Base-by-base conservation (phyloP, 805 yeast genomes). In the Myxozyma lipomycoides region DNA sequence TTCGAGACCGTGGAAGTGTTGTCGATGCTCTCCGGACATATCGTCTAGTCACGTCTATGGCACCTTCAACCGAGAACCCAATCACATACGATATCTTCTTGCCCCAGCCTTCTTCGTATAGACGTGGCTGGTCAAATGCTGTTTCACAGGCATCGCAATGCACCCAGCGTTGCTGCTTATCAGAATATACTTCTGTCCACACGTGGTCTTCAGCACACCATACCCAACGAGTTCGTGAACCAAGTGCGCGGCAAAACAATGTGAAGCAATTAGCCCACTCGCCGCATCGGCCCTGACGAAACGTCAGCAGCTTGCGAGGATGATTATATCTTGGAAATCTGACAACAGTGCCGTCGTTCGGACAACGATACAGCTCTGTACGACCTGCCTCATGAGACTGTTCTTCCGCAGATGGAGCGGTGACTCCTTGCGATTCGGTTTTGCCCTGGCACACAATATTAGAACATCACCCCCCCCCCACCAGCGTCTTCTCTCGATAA, bases 131-230 rank as follows among this genome's bases (percentile, higher is more conserved):
- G 66, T 91, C 95, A 68, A 75, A 88, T 0, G 90, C 82, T 43
- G 80, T 83, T 61, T 90, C 98, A 65, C 98, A 91, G 6, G 87
- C 78, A 62, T 90, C 98, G 17, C 61, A 70, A 66, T 91, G 98
- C 18, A 90, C 74, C 97, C 98, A 91, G 48, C 88, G 68, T 40
- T 75, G 67, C 56, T 78, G 71, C 19, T 69, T 62, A 0, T 61
- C 65, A 1, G 95, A 85, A 64, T 79, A 90, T 61, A 84, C 83
- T 63, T 91, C 98, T 61, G 95, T 84, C 98, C 98, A 91, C 1
- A 87, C 97, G 65, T 91, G 98, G 65, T 91, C 98, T 64, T 91
- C 98, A 5, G 78, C 71, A 65, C 88, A 89, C 95, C 95, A 86
- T 1, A 90, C 70, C 62, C 84, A 89, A 45, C 98, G 69, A 1